These are phyloP conservation scores for Tolypocladium ovalisporum DNA, from an alignment of 2,329 filamentous ascomycete genomes.

Conservation along the genomic window DNA sequence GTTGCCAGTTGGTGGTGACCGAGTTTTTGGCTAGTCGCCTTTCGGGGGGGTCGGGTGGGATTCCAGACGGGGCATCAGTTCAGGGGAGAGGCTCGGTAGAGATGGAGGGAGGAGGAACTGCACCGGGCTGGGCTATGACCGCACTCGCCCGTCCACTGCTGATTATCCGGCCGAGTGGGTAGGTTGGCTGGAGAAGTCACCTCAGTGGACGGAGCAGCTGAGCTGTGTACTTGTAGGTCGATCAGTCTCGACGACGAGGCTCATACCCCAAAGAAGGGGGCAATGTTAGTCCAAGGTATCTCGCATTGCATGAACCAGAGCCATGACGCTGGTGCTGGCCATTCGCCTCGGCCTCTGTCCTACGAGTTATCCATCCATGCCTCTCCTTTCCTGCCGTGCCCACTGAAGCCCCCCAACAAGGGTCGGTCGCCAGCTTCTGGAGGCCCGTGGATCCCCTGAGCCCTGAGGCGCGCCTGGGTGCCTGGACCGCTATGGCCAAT, in stretches of 20 bases:
- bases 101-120: neutral
- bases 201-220: neutral
- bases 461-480: neutral
- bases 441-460: neutral
- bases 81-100: slow-evolving; percentile 6
- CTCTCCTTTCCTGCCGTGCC: too few species aligned
- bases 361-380: too few species aligned
- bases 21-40: slow-evolving; percentile 23
- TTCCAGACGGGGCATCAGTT: slow-evolving; percentile 2
- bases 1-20: slow-evolving; percentile 3
- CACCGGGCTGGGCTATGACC: neutral
- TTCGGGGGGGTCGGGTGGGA: slow-evolving; percentile 12
- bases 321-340: too few species aligned
- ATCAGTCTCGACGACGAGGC: neutral
- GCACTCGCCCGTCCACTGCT: too few species aligned
- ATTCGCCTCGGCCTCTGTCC: too few species aligned
- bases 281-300: too few species aligned
- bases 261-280: too few species aligned
- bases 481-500: neutral
- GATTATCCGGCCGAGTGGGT: neutral
- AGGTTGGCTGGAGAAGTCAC: neutral
- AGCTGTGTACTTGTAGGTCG: neutral
- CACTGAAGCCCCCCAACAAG: too few species aligned
- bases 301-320: neutral
- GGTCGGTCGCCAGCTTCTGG: too few species aligned